These are phyloP conservation scores for Grammothele lineata DNA, from an alignment of 768 basidiomycete species.

Conservation along the genomic window DNA sequence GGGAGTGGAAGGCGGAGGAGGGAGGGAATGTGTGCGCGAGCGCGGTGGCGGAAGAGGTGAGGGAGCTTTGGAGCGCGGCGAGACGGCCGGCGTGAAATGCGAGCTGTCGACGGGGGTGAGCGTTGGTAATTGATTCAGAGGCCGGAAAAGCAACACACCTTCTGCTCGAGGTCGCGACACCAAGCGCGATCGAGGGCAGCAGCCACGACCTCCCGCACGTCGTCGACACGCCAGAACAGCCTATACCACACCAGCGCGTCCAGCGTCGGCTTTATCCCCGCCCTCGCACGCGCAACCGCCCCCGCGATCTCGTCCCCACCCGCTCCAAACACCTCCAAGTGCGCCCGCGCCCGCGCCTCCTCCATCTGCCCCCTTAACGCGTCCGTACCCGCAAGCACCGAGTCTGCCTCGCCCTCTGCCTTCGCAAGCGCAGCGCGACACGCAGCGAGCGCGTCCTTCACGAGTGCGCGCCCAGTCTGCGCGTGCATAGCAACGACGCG, in stretches of 20 bases:
- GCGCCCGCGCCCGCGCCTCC: constrained; percentile 18
- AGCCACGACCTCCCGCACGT: constrained; percentile 32
- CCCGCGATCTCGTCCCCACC: constrained; percentile 18
- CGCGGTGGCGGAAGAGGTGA: constrained; percentile 37
- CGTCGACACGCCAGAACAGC: constrained; percentile 37
- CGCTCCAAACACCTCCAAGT: constrained; percentile 20
- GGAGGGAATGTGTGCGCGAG: constrained; percentile 37
- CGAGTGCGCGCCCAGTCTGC: constrained; percentile 18
- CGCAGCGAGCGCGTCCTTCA: constrained; percentile 15
- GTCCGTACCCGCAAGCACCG: constrained; percentile 8
- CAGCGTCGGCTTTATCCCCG: constrained; percentile 28
- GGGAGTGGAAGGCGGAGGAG: constrained; percentile 40
- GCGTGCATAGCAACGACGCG: constrained; percentile 10
- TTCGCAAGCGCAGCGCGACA: constrained; percentile 9
- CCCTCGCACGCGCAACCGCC: constrained; percentile 27
- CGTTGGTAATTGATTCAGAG: no score
- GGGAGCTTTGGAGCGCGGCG: constrained; percentile 38
- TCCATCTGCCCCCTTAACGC: constrained; percentile 18
- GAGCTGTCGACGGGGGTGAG: constrained; percentile 38
- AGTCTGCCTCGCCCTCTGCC: constrained; percentile 17
- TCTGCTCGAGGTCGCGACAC: constrained; percentile 32
- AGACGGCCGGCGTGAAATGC: constrained; percentile 62
- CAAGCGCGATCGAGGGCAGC: constrained; percentile 30
- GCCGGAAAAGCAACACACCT: constrained; percentile 11
- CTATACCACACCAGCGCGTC: constrained; percentile 36